These are phyloP conservation scores for Gryganskiella cystojenkinii DNA, from an alignment of 192 early-diverging fungal species.

Conservation along the genomic window DNA sequence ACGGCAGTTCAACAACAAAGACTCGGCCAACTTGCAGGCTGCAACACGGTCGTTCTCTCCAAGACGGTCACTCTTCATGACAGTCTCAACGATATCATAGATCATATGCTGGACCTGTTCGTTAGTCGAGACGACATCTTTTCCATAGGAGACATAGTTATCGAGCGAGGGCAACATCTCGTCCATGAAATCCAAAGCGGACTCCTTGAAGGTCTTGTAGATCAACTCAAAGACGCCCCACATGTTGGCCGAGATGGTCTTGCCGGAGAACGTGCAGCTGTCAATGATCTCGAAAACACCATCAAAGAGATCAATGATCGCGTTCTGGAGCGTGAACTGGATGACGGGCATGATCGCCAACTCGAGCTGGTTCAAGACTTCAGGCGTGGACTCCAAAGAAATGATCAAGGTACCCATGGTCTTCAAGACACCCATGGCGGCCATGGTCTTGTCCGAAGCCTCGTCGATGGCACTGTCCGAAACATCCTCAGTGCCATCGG, in stretches of 20 bases:
- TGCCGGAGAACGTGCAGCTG: slow-evolving; percentile 84
- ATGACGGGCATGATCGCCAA: slow-evolving; percentile 81
- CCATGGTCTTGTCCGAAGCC: slow-evolving; percentile 87
- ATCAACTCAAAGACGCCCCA: slow-evolving; percentile 88
- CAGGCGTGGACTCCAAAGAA: slow-evolving; percentile 84
- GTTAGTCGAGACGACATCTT: slow-evolving; percentile 75
- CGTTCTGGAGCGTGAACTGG: slow-evolving; percentile 81
- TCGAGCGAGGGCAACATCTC: slow-evolving; percentile 92
- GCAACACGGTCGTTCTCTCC: slow-evolving; percentile 84
- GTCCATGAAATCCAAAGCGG: slow-evolving; percentile 88
- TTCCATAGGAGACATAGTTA: slow-evolving; percentile 91
- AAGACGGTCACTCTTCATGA: slow-evolving; percentile 81
- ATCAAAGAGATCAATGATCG: slow-evolving; percentile 81
- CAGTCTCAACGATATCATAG: slow-evolving; percentile 88
- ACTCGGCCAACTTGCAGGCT: slow-evolving; percentile 88
- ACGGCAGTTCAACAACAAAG: slow-evolving; percentile 85
- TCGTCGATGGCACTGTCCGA: slow-evolving; percentile 72
- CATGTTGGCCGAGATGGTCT: slow-evolving; percentile 83
- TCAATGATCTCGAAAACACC: slow-evolving; percentile 93
- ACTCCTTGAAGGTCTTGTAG: slow-evolving; percentile 82
- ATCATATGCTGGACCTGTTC: slow-evolving; percentile 77
- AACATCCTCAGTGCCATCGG: slow-evolving; percentile 54
- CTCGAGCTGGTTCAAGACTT: slow-evolving; percentile 86
- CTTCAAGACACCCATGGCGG: slow-evolving; percentile 90
- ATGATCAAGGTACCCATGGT: slow-evolving; percentile 90